Conservation (phyloP, 2,329 filamentous ascomycete species). For the Hypoxylon sp. region DNA sequence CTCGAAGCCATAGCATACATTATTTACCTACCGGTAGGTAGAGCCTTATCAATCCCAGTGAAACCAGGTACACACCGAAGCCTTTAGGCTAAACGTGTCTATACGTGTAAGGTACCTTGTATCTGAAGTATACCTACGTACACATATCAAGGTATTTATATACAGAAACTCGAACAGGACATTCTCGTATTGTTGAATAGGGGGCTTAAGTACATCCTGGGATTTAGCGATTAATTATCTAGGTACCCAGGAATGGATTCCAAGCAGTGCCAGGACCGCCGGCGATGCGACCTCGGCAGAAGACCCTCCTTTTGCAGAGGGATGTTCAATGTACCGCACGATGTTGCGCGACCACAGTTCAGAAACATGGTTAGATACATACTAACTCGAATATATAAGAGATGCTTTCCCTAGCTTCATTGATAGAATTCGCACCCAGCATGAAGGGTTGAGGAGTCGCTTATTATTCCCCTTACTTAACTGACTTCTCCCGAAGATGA, state of each 20-base stretch:
- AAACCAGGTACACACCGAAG: not conserved
- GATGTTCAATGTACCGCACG: not conserved
- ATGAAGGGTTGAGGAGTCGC: not conserved
- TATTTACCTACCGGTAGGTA: too few species aligned
- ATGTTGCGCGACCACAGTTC: not conserved
- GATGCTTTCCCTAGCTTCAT: not conserved
- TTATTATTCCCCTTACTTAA: not conserved
- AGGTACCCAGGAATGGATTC: slow-evolving; percentile 6
- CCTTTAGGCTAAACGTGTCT: not conserved
- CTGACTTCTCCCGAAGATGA: slow-evolving; percentile 1
- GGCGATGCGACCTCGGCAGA: slow-evolving; percentile 33
- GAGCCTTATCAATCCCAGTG: too few species aligned
- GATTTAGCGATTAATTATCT: slow-evolving; percentile 4
- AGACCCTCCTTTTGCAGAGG: slow-evolving; percentile 33
- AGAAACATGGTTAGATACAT: not conserved
- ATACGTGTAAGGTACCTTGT: too few species aligned
- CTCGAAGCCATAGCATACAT: too few species aligned
- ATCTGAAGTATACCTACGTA: not conserved
- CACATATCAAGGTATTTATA: not conserved
- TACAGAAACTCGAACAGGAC: not conserved
- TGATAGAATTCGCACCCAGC: not conserved
- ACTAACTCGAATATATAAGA: not conserved
- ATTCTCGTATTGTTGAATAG: not conserved
- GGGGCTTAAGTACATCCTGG: slow-evolving; percentile 7
- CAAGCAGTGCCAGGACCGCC: slow-evolving; percentile 9